Evolutionary conservation across 2,329 filamentous ascomycete species (phyloP).

Genomic region (Penicillium sp.): DNA sequence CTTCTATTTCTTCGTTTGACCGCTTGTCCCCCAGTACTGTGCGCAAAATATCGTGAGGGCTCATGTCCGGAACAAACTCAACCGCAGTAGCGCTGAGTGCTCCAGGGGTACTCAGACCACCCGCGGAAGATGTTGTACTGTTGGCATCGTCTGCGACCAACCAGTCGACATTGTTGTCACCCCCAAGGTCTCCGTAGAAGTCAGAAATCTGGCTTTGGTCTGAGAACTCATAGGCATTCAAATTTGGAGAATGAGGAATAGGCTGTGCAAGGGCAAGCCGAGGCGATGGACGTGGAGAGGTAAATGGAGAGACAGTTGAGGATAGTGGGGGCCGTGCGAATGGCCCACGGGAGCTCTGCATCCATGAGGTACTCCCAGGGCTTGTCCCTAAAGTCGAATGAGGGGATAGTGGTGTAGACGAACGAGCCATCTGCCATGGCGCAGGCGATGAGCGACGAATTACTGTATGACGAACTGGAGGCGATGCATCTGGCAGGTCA

Average conservation of each 20-base stretch:
- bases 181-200: conserved; percentile 85
- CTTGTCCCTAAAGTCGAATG: conserved; percentile 74
- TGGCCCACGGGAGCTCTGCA: conserved; percentile 67
- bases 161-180: conserved; percentile 90
- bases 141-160: conserved; percentile 83
- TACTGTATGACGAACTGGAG: conserved; percentile 83
- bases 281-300: conserved; percentile 88
- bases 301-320: conserved; percentile 81
- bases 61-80: conserved; percentile 88
- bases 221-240: conserved; percentile 95
- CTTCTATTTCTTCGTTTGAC: conserved; percentile 90
- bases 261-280: conserved; percentile 87
- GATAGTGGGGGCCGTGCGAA: conserved; percentile 76
- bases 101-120: conserved; percentile 64
- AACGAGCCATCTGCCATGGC: conserved; percentile 78
- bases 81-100: conserved; percentile 77
- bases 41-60: conserved; percentile 93
- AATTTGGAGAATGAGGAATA: conserved; percentile 88
- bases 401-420: conserved; percentile 77
- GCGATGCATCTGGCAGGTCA: conserved; percentile 62
- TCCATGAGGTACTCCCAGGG: conserved; percentile 80
- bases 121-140: conserved; percentile 75
- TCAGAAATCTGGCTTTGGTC: conserved; percentile 78
- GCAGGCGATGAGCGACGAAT: conserved; percentile 89
- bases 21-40: conserved; percentile 88